phyloP scores from a whole-genome alignment of 352 stramenopile species.

The Lagenidium giganteum region DNA sequence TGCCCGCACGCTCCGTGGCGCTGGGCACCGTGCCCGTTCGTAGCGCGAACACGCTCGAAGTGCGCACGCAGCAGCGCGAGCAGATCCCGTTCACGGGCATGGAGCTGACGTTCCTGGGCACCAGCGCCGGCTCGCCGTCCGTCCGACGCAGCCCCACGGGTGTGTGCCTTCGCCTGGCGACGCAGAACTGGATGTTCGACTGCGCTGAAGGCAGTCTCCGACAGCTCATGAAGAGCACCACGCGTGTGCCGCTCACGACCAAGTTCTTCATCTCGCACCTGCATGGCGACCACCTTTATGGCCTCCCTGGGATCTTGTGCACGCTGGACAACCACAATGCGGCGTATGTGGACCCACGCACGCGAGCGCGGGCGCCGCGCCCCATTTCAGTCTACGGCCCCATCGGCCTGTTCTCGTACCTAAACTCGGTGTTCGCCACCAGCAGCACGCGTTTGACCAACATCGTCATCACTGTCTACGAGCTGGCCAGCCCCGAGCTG shows the following conservation, averaged over 20 bases:
- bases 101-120: constrained; percentile 80
- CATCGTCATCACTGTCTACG: constrained; percentile 66
- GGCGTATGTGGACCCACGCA: constrained; percentile 47
- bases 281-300: constrained; percentile 85
- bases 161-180: constrained; percentile 53
- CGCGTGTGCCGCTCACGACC: constrained; percentile 66
- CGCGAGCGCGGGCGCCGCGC: constrained; percentile 31
- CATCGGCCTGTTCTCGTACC: constrained; percentile 66
- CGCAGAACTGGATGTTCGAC: constrained; percentile 87
- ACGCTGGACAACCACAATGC: constrained; percentile 80
- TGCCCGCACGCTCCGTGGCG: constrained; percentile 31
- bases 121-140: constrained; percentile 68
- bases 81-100: constrained; percentile 75
- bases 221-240: constrained; percentile 76
- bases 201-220: constrained; percentile 76
- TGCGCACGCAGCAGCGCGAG: constrained; percentile 10
- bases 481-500: constrained; percentile 55
- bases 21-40: constrained; percentile 49
- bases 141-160: constrained; percentile 57
- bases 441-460: constrained; percentile 68
- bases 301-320: constrained; percentile 74
- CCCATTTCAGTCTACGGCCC: constrained; percentile 77
- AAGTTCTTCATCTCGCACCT: constrained; percentile 86
- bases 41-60: constrained; percentile 51
- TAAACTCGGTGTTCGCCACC: constrained; percentile 67